phyloP scores from a whole-genome alignment of 2,329 filamentous ascomycete genomes.

The Dothistroma pini region DNA sequence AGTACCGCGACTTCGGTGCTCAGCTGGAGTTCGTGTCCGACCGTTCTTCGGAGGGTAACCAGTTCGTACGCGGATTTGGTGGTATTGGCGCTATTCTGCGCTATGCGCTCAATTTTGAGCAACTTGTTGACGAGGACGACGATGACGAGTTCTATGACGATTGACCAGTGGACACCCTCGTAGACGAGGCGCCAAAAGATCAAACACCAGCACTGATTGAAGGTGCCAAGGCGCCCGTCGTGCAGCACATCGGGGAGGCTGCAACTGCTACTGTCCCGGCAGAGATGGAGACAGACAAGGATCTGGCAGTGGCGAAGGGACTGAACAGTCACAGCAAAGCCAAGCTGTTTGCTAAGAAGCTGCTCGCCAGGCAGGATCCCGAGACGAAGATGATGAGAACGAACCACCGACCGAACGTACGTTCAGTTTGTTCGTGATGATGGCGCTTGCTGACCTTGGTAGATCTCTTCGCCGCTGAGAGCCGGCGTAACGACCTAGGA shows the following conservation, averaged over 20 bases:
- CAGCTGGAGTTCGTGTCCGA: conserved; percentile 96
- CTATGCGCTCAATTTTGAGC: conserved; percentile 99
- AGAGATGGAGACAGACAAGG: conserved; percentile 19
- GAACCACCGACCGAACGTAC: conserved; percentile 28
- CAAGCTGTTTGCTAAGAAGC: conserved; percentile 20
- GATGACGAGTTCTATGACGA: conserved; percentile 82
- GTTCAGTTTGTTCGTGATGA: not conserved
- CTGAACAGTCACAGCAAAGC: conserved; percentile 8
- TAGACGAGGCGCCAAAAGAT: conserved; percentile 70
- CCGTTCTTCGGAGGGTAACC: conserved; percentile 95
- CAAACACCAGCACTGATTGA: conserved; percentile 42
- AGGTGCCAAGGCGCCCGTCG: conserved; percentile 55
- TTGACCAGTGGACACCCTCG: conserved; percentile 73
- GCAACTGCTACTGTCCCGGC: conserved; percentile 30
- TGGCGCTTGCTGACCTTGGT: conserved; percentile 10
- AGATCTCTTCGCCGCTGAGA: conserved; percentile 30
- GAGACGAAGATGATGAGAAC: conserved; percentile 21
- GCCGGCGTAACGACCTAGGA: conserved; percentile 20
- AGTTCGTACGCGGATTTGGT: conserved; percentile 99
- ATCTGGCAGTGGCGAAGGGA: conserved; percentile 9
- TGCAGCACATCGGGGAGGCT: conserved; percentile 33
- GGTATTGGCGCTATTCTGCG: conserved; percentile 95
- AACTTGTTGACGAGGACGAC: conserved; percentile 78
- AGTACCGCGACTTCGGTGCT: conserved; percentile 97
- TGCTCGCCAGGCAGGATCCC: conserved; percentile 18